Conservation (phyloP, 1,284 basidiomycete species). For the Amylostereum areolatum region DNA sequence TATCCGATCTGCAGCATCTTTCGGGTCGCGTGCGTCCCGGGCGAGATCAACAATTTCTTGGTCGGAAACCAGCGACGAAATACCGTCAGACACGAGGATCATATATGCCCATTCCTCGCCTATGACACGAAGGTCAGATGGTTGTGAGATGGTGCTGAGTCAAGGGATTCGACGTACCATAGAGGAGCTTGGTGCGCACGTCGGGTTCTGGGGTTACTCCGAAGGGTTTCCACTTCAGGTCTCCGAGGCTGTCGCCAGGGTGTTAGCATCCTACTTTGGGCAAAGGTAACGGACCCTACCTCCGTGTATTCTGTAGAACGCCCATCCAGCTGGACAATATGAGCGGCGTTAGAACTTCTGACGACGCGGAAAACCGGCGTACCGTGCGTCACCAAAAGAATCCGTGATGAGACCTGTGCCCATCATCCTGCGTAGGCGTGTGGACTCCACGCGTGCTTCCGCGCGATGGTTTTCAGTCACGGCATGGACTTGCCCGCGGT, state of each 20-base stretch:
- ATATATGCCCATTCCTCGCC: conserved; percentile 76
- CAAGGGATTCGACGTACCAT: conserved; percentile 41
- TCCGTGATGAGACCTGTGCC: conserved; percentile 88
- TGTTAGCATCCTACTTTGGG: too few species aligned
- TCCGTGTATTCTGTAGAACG: conserved; percentile 88
- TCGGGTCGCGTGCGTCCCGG: conserved; percentile 67
- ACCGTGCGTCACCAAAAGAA: conserved; percentile 92
- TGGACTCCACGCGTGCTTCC: conserved; percentile 82
- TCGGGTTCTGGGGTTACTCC: conserved; percentile 96
- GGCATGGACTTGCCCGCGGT: conserved; percentile 66
- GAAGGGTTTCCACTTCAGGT: conserved; percentile 83
- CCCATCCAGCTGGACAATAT: conserved; percentile 80
- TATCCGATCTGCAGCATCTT: conserved; percentile 77
- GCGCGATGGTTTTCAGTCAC: conserved; percentile 94
- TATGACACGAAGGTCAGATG: conserved; percentile 21
- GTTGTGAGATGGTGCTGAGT: conserved; percentile 1
- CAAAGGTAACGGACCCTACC: conserved; percentile 32
- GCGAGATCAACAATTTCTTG: conserved; percentile 93
- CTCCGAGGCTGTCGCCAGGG: conserved; percentile 64
- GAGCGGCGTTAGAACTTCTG: too few species aligned
- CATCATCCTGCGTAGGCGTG: conserved; percentile 84
- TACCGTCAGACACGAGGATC: conserved; percentile 83
- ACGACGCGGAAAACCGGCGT: conserved; percentile 14
- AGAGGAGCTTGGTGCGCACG: conserved; percentile 73
- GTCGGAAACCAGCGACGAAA: conserved; percentile 87